Evolutionary conservation across 2,329 filamentous ascomycete genomes (phyloP).

Genomic region (Daldinia sp.): DNA sequence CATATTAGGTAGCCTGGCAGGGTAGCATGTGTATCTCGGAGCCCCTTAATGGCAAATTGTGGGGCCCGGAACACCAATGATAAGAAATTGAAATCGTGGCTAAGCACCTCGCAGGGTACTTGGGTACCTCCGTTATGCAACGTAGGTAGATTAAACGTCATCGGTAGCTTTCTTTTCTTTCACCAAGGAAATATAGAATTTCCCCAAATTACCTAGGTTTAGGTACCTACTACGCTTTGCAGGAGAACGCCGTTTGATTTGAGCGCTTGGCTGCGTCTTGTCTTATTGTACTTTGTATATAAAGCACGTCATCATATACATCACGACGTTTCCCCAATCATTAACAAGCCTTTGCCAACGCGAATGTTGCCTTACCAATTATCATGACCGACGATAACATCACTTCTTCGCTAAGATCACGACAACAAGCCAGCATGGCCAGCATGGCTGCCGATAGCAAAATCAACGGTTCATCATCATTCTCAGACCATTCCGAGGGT

Average conservation of each 20-base stretch:
- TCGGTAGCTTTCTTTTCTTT: slow-evolving; percentile 17
- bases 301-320: not conserved
- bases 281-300: not conserved
- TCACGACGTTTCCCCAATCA: not conserved
- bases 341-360: not conserved
- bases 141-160: slow-evolving; percentile 26
- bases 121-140: not conserved
- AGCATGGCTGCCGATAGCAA: slow-evolving; percentile 35
- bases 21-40: too few species aligned
- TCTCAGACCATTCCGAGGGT: not conserved
- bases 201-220: slow-evolving; percentile 14
- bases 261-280: not conserved
- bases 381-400: slow-evolving; percentile 39
- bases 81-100: not conserved
- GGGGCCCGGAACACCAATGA: slow-evolving; percentile 9
- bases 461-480: slow-evolving; percentile 17
- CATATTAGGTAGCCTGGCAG: too few species aligned
- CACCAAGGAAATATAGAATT: slow-evolving; percentile 19
- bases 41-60: not conserved
- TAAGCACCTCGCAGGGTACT: not conserved
- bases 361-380: not conserved
- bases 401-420: slow-evolving; percentile 36
- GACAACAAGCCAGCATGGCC: slow-evolving; percentile 40
- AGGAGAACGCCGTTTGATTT: not conserved
- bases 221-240: too few species aligned